Percentiles rank a stretch among this genome's conserved stretches.
Evolutionary conservation across 768 basidiomycete species (phyloP).

Genomic region (Podaxis rugospora): DNA sequence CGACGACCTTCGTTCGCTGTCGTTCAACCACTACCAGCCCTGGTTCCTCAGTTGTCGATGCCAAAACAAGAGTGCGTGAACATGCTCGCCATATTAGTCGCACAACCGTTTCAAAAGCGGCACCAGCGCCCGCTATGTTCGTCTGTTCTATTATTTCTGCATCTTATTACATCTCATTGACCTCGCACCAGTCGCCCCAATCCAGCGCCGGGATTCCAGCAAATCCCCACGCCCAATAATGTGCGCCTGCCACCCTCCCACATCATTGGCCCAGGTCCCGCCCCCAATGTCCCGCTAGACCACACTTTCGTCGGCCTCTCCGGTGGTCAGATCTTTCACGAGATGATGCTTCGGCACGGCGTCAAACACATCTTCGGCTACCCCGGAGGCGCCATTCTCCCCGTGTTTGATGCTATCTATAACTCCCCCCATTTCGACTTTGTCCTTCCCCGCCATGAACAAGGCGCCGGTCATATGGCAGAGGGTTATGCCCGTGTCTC

Average conservation of each 20-base stretch:
- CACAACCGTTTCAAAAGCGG: constrained; percentile 55
- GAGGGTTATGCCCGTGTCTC: constrained; percentile 98
- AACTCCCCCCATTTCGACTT: constrained; percentile 94
- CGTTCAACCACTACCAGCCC: constrained; percentile 20
- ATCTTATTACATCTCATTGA: background rate
- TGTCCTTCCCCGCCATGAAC: constrained; percentile 93
- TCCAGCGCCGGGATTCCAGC: constrained; percentile 52
- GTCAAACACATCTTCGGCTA: constrained; percentile 98
- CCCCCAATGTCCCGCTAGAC: constrained; percentile 55
- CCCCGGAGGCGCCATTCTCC: constrained; percentile 96
- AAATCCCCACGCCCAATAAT: constrained; percentile 33
- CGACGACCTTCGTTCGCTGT: constrained; percentile 18
- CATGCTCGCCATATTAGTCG: constrained; percentile 74
- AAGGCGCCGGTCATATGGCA: constrained; percentile 99
- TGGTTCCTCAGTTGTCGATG: constrained; percentile 58
- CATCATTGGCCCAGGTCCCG: constrained; percentile 32
- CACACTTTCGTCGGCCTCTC: constrained; percentile 90
- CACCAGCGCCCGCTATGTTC: constrained; percentile 59
- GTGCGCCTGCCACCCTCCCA: constrained; percentile 26
- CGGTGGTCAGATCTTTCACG: constrained; percentile 97
- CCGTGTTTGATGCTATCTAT: constrained; percentile 99
- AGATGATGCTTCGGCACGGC: constrained; percentile 97
- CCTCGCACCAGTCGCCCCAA: constrained; percentile 48
- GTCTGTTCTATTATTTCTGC: constrained; percentile 18
- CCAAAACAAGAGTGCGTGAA: constrained; percentile 76